Base-by-base conservation (phyloP, 2,329 filamentous ascomycete genomes). In the Fusarium nygamai region DNA sequence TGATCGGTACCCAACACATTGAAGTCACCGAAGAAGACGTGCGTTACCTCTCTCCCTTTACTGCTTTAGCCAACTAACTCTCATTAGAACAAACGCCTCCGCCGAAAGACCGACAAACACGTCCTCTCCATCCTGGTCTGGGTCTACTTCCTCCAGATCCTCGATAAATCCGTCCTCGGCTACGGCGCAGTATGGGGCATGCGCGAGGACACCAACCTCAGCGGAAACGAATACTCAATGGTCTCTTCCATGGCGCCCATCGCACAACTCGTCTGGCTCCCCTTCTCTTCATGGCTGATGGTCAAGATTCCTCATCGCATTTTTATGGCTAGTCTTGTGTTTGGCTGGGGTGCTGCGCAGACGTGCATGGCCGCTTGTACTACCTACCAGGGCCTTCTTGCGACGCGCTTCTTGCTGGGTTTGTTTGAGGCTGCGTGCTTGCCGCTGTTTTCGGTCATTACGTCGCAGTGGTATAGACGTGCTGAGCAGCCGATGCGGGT, bases 401-500 rank as follows among this genome's bases (percentile, higher is more conserved):
- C 84, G 0, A 81, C 88, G 0, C 83, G 88, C 6, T 83, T 90
- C n/a, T 76, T 88, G 20, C 79, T 88, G 2, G 81, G 81, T 10
- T 82, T 87, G 22, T 84, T 84, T 29, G 88, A 90, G 78, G 88
- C 87, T 0, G 88, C 86, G 0, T 90, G 85, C 51, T 79, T 87
- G 19, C 86, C 86, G 0, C 79, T 86, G 0, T 86, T 87, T 69
- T 82, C 83, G 22, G 81, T 87, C 75, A 83, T 88, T 64, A 87
- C 85, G 2, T 82, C 82, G 8, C 84, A 86, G 77, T 88, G 86
- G 82, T 88, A 88, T 73, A 77, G 84, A 3, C 80, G 84, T 3
- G 81, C 81, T 46, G 90, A 93, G 75, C 91, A 93, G 79, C 90
- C 91, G 0, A 79, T 91, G 33, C 85, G 91, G 1, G 86, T 92